Evolutionary conservation across 1,139 yeast genomes (phyloP), one percentile per base, ranked within the genome.

Genomic region (Kluyveromyces sp.): DNA sequence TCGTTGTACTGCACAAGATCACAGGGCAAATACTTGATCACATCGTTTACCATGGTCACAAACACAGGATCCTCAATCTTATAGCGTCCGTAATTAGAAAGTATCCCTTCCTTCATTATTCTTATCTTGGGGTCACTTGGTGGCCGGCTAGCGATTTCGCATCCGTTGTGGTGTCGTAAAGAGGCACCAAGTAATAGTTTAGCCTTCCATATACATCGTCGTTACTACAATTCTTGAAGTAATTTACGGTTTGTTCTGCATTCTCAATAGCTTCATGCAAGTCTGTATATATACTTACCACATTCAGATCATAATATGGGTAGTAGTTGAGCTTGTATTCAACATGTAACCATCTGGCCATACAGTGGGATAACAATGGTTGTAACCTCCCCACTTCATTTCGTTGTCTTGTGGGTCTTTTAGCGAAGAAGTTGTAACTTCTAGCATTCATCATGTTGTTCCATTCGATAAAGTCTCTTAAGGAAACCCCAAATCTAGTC

Each of bases 281-380:
- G 50, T 62, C 59, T 3, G 64, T 57, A 46, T 54, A 60, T 10
- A 61, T 43, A 31, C 54, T 52, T n/a, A 60, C 50, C 34, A 62
- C 51, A 43, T 61, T 62, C 26, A 62, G 46, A 49, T 62, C 64
- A 43, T 50, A 58, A 46, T 60, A 62, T 4, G 66, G 66, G 37
- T 54, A 62, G 27, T 58, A 52, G 42, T 61, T 62, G 27, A 62
- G 50, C 44, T 59, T 59, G 42, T 62, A 61, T 42, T 61, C 56
- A 8, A 59, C 55, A 46, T 57, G 54, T 29, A 60, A 49, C 61
- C 61, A 60, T 45, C 59, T 54, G 4, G 65, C 63, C 33, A 61
- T 49, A 34, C 61, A 55, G 38, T 57, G 58, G 7, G 57, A 53
- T 37, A 59, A 34, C 15, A 55, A 43, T 1, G 62, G 60, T 30